Percentiles rank a stretch among this genome's conserved stretches.
Conservation (phyloP, 2,329 filamentous ascomycete genomes). For the Eurotiales sp. region DNA sequence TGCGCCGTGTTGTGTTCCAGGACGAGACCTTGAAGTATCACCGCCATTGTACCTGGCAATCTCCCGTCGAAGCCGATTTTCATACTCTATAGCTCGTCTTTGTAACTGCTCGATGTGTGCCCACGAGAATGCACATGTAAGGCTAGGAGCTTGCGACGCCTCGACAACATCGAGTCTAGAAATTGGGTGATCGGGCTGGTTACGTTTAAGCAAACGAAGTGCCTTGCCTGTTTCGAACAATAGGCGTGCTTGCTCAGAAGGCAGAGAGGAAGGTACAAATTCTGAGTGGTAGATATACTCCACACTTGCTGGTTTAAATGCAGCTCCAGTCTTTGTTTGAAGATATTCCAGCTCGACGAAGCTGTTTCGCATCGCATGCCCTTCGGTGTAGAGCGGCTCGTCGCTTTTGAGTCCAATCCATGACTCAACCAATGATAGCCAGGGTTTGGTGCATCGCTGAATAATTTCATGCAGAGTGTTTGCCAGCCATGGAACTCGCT, state of each 20-base stretch:
- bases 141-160: constrained; percentile 50
- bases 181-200: constrained; percentile 69
- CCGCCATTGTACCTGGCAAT: constrained; percentile 35
- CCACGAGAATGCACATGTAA: constrained; percentile 72
- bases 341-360: constrained; percentile 60
- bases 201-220: constrained; percentile 65
- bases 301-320: constrained; percentile 57
- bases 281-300: constrained; percentile 52
- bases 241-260: constrained; percentile 62
- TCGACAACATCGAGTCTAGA: constrained; percentile 50
- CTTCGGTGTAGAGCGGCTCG: constrained; percentile 47
- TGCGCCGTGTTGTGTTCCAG: not conserved
- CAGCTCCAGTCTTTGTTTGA: constrained; percentile 58
- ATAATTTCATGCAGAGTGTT: constrained; percentile 66
- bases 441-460: constrained; percentile 59
- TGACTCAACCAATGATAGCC: constrained; percentile 63
- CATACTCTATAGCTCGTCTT: constrained; percentile 49
- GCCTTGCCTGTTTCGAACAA: constrained; percentile 81
- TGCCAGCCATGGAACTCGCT: constrained; percentile 59
- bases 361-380: constrained; percentile 47
- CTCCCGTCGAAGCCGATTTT: constrained; percentile 32
- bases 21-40: constrained; percentile 23
- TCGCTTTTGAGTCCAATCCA: constrained; percentile 70
- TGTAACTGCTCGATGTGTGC: constrained; percentile 63
- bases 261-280: constrained; percentile 69